Percentiles rank a stretch among this genome's conserved stretches.
Conservation (phyloP, 2,329 filamentous ascomycete species). For the Fusarium oxysporum region DNA sequence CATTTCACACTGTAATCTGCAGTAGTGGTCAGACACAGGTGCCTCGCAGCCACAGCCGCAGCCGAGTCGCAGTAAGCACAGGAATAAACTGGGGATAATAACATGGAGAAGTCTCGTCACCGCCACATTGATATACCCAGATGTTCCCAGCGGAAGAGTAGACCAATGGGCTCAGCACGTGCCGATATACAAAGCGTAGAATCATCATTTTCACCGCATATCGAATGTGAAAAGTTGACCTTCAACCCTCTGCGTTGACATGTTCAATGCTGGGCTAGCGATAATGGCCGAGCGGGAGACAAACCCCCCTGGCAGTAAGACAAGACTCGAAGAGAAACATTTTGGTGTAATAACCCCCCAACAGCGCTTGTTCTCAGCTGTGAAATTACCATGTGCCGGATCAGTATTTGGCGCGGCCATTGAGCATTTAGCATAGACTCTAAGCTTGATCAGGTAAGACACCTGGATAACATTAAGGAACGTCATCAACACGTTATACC, state of each 20-base stretch:
- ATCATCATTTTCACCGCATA: slow-evolving; percentile 9
- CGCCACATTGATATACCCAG: slow-evolving; percentile 1
- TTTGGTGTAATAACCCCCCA: neutral
- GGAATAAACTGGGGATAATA: slow-evolving; percentile 8
- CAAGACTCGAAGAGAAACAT: neutral
- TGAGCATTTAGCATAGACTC: slow-evolving; percentile 8
- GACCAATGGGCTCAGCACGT: slow-evolving; percentile 34
- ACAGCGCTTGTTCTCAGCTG: slow-evolving; percentile 23
- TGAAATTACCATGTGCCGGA: slow-evolving; percentile 32
- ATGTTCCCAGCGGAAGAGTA: slow-evolving; percentile 21
- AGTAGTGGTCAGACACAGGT: slow-evolving; percentile 1
- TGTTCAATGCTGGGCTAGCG: neutral
- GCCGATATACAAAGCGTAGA: slow-evolving; percentile 8
- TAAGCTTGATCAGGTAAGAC: slow-evolving; percentile 37
- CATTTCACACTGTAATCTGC: neutral
- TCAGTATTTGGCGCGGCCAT: slow-evolving; percentile 18
- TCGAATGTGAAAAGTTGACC: neutral
- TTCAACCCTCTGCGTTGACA: neutral
- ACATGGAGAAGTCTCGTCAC: slow-evolving; percentile 16
- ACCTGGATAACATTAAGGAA: slow-evolving; percentile 3
- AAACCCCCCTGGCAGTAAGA: neutral
- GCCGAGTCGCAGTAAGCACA: slow-evolving; percentile 10
- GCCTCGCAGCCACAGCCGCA: slow-evolving; percentile 20
- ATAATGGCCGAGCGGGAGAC: neutral
- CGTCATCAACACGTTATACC: slow-evolving; percentile 25